Evolutionary conservation across 1,284 basidiomycete species (phyloP).

Genomic region (Filobasidium uniguttulatum): DNA sequence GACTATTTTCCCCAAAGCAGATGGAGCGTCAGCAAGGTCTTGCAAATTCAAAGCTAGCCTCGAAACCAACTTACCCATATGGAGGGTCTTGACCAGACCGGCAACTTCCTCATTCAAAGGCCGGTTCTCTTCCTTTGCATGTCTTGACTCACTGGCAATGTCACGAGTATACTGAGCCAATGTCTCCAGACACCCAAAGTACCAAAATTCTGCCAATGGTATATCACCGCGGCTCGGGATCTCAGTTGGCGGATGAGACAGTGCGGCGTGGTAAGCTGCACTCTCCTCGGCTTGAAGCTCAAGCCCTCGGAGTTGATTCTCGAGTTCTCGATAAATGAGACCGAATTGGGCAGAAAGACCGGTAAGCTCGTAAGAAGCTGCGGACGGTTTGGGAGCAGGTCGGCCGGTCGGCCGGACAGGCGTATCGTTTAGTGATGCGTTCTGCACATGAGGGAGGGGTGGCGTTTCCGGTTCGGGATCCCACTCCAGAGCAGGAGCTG

Average conservation of each 20-base stretch:
- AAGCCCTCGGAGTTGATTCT: constrained; percentile 10
- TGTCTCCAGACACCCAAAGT: constrained; percentile 8
- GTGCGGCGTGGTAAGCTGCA: constrained; percentile 6
- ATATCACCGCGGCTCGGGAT: constrained; percentile 10
- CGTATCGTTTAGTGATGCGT: neutral
- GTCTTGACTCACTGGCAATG: neutral
- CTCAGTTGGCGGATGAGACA: constrained; percentile 3
- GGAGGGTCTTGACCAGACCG: neutral
- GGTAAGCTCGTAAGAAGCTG: neutral
- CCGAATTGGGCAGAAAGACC: neutral
- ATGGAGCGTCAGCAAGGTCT: no score
- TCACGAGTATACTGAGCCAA: constrained; percentile 4
- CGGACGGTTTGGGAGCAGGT: neutral
- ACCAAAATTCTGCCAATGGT: constrained; percentile 14
- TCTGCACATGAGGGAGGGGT: neutral
- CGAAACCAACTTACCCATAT: no score
- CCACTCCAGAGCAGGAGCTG: no score
- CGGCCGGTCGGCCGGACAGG: neutral
- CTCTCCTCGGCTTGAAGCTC: constrained; percentile 9
- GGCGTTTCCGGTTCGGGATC: neutral
- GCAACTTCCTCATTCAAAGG: neutral
- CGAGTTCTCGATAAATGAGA: neutral
- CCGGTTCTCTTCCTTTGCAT: neutral
- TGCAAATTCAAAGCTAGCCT: no score
- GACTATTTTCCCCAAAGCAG: no score